phyloP scores from a whole-genome alignment of 805 yeast genomes.

The Torulaspora maleeae region DNA sequence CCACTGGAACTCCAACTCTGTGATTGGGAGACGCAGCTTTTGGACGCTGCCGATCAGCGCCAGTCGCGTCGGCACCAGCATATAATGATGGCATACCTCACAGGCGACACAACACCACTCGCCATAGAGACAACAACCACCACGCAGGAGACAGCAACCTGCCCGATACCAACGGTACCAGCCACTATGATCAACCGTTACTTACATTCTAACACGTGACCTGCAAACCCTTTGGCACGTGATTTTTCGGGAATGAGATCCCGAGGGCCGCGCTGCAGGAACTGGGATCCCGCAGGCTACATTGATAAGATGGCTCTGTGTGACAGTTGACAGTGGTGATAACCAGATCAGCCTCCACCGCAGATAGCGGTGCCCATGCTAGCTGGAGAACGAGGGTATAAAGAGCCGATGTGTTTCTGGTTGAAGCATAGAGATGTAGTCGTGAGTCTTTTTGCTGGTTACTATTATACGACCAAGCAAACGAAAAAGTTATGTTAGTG shows the following conservation, averaged over 20 bases:
- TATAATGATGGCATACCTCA: slow-evolving; percentile 13
- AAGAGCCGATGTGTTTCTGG: neutral
- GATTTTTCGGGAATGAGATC: slow-evolving; percentile 8
- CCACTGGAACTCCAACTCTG: slow-evolving; percentile 23
- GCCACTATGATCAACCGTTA: slow-evolving; percentile 9
- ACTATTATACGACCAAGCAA: too few species aligned
- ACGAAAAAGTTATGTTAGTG: neutral
- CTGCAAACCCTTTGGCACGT: slow-evolving; percentile 10
- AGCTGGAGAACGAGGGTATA: neutral
- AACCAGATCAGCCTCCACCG: neutral
- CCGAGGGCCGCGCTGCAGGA: slow-evolving; percentile 4
- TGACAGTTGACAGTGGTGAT: neutral
- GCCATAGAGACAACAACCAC: neutral
- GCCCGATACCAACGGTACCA: slow-evolving; percentile 8
- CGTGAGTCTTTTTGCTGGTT: too few species aligned
- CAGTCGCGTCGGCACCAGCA: slow-evolving; percentile 19
- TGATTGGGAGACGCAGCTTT: slow-evolving; percentile 22
- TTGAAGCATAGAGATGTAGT: neutral
- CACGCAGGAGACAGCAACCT: neutral
- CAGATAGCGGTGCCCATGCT: neutral
- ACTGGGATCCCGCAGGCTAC: neutral
- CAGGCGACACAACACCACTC: slow-evolving; percentile 1
- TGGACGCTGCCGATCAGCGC: slow-evolving; percentile 17
- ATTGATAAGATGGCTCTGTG: neutral
- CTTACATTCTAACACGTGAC: slow-evolving; percentile 11